A percentile compares a stretch with the other conserved stretches of the same genome.
These are phyloP conservation scores for Fusarium bactridioides DNA, from an alignment of 2,329 filamentous ascomycete species.

Conservation along the genomic window DNA sequence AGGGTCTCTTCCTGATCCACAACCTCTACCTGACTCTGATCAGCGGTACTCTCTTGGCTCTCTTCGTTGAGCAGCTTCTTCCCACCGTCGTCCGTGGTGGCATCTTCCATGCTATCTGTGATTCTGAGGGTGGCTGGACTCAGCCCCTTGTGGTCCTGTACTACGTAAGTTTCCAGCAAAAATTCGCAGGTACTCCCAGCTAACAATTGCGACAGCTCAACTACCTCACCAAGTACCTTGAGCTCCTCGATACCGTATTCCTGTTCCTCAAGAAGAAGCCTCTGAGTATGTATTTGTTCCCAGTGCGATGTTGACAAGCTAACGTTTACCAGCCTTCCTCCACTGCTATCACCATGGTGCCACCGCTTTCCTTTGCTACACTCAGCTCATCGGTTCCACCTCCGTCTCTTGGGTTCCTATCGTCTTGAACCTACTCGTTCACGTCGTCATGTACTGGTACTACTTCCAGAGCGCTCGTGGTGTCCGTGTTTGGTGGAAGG, in stretches of 20 bases:
- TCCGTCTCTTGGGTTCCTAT: slow-evolving; percentile 96
- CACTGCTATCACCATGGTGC: slow-evolving; percentile 99
- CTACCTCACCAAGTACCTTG: slow-evolving; percentile 97
- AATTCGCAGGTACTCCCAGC: not conserved
- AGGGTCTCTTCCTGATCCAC: slow-evolving; percentile 90
- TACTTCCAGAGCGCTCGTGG: slow-evolving; percentile 99
- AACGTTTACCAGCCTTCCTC: slow-evolving; percentile 75
- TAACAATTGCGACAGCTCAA: slow-evolving; percentile 71
- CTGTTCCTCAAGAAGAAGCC: slow-evolving; percentile 99
- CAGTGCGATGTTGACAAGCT: slow-evolving; percentile 30
- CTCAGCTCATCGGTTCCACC: slow-evolving; percentile 91
- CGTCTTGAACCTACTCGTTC: slow-evolving; percentile 88
- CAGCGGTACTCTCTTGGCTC: slow-evolving; percentile 78
- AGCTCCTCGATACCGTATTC: slow-evolving; percentile 95
- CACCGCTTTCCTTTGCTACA: slow-evolving; percentile 96
- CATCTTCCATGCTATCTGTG: slow-evolving; percentile 89
- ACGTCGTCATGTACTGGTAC: slow-evolving; percentile 99
- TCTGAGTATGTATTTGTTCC: slow-evolving; percentile 60
- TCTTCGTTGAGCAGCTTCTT: slow-evolving; percentile 91
- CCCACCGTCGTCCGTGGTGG: slow-evolving; percentile 82
- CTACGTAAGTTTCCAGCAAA: slow-evolving; percentile 72
- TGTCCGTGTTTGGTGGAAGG: slow-evolving; percentile 98
- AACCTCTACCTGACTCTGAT: slow-evolving; percentile 93
- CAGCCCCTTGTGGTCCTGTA: slow-evolving; percentile 92
- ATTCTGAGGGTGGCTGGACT: slow-evolving; percentile 85